A percentile compares a stretch with the other conserved stretches of the same genome.
Conservation (phyloP, 768 basidiomycete species). For the Tremella yokohamensis region DNA sequence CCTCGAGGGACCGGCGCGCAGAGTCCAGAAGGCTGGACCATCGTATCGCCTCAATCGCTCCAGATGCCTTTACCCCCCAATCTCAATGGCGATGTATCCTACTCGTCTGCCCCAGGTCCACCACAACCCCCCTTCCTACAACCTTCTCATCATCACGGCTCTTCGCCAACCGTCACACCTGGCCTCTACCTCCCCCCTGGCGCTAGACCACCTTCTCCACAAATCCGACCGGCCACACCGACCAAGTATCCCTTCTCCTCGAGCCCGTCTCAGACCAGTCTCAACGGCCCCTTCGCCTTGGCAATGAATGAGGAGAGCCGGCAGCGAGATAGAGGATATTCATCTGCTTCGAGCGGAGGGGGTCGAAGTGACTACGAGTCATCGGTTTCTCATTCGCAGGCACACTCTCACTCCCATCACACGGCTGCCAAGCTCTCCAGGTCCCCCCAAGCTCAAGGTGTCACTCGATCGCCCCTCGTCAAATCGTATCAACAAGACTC, state of each 20-base stretch:
- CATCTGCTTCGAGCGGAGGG: conserved; percentile 16
- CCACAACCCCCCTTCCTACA: not conserved
- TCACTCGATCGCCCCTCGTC: conserved; percentile 27
- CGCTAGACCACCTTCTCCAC: conserved; percentile 40
- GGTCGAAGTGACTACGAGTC: conserved; percentile 18
- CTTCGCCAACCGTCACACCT: conserved; percentile 7
- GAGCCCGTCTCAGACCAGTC: conserved; percentile 29
- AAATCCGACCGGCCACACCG: conserved; percentile 19
- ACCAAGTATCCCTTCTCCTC: conserved; percentile 15
- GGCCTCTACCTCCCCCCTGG: conserved; percentile 39
- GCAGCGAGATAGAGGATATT: conserved; percentile 24
- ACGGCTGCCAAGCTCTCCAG: conserved; percentile 9
- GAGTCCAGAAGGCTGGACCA: conserved; percentile 16
- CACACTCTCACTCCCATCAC: conserved; percentile 6
- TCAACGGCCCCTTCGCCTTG: conserved; percentile 5
- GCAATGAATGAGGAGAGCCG: not conserved
- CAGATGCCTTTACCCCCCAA: conserved; percentile 3
- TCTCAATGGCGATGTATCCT: not conserved
- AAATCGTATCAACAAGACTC: conserved; percentile 15
- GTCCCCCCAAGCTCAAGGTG: conserved; percentile 8
- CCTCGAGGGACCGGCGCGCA: conserved; percentile 1
- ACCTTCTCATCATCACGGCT: conserved; percentile 5
- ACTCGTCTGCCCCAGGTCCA: not conserved
- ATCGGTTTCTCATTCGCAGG: conserved; percentile 5
- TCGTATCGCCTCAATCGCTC: conserved; percentile 8